Evolutionary conservation across 768 basidiomycete species (phyloP).

Genomic region (Termitomyces sp.): DNA sequence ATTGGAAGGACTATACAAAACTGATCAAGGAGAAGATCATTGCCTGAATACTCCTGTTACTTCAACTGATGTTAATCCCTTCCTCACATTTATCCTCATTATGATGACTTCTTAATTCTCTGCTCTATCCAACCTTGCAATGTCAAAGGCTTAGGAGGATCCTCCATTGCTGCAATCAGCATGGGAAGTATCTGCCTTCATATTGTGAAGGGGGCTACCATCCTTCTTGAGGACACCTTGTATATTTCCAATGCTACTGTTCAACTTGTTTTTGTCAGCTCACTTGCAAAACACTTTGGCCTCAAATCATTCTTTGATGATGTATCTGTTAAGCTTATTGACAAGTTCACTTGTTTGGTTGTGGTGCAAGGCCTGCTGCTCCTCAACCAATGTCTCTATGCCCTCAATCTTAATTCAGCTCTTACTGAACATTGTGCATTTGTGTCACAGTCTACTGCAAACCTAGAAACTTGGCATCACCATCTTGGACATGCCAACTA

Average conservation of each 20-base stretch:
- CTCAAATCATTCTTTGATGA: neutral
- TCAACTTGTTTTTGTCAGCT: constrained; percentile 19
- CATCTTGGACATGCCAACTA: constrained; percentile 26
- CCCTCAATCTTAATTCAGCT: neutral
- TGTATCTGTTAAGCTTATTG: neutral
- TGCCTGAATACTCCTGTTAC: neutral
- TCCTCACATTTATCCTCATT: constrained; percentile 19
- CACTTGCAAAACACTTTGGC: constrained; percentile 7
- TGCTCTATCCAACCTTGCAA: constrained; percentile 18
- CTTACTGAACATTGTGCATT: constrained; percentile 14
- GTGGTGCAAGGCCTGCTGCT: constrained; percentile 11
- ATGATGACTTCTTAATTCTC: constrained; percentile 19
- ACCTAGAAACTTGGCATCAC: constrained; percentile 24
- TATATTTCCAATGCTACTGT: constrained; percentile 21
- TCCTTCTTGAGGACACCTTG: constrained; percentile 15
- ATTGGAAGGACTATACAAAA: neutral
- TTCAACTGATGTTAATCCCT: constrained; percentile 24
- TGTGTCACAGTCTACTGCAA: neutral
- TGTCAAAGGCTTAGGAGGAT: constrained; percentile 25
- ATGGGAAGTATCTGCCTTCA: constrained; percentile 21
- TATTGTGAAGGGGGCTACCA: constrained; percentile 8
- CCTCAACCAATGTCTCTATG: neutral
- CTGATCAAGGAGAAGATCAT: neutral
- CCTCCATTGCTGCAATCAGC: constrained; percentile 17
- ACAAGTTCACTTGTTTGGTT: constrained; percentile 7